Evolutionary conservation across 1,284 basidiomycete species (phyloP).

Genomic region (Neonothopanus nambi): DNA sequence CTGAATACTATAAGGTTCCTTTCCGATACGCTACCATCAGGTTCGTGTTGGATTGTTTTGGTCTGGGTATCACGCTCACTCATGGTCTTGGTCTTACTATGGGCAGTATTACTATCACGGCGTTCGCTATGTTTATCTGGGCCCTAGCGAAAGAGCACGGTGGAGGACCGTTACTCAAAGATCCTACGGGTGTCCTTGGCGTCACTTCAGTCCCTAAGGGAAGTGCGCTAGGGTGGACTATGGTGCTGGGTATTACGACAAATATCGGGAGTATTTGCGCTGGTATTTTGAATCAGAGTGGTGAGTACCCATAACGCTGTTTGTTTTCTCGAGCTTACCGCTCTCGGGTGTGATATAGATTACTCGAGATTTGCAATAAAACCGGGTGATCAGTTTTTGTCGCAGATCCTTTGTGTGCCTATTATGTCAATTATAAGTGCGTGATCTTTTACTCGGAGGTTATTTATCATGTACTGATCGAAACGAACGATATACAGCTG

Average conservation of each 20-base stretch:
- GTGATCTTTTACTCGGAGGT: too few relatives aligned
- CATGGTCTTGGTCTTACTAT: too few relatives aligned
- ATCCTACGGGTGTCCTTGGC: background rate
- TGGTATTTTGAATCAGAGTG: conserved; percentile 5
- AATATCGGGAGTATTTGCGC: background rate
- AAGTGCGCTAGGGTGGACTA: background rate
- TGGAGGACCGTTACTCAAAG: background rate
- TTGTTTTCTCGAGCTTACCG: background rate
- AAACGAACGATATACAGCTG: background rate
- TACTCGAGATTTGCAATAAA: conserved; percentile 1
- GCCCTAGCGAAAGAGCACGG: background rate
- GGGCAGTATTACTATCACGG: background rate
- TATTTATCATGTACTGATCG: too few relatives aligned
- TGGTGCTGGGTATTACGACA: background rate
- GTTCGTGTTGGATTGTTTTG: too few relatives aligned
- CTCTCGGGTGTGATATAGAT: background rate
- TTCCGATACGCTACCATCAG: background rate
- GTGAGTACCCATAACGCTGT: background rate
- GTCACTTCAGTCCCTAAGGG: background rate
- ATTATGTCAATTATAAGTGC: background rate
- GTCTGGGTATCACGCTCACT: too few relatives aligned
- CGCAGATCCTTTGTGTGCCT: background rate
- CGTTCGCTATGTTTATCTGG: background rate
- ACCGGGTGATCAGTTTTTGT: background rate
- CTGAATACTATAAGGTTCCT: conserved; percentile 1